Evolutionary conservation across 202 grass and related monocot genomes (phyloP), one percentile per base, ranked within the genome.

Genomic region (Setaria viridis): DNA sequence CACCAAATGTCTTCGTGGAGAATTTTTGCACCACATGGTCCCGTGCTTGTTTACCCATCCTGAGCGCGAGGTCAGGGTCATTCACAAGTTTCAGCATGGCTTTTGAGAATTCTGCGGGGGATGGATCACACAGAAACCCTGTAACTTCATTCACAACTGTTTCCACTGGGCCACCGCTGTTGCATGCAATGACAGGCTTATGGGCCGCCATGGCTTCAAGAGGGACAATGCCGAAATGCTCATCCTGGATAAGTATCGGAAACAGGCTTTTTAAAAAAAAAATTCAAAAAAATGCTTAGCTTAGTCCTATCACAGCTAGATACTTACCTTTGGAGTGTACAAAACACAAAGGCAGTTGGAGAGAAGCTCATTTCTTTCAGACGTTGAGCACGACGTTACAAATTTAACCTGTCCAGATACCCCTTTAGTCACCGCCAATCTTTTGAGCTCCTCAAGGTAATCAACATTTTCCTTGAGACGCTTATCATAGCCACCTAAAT

Each of bases 161-260:
- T 81, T 99, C 96, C 59, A 96, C 87, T 60, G 96, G 91, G 2
- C 96, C 96, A 19, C 96, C 93, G 9, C 93, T 94, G 76, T 94
- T 94, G 88, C 96, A 99, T 53, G 93, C 96, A 72, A 99, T 96
- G 80, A 99, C 93, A 13, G 93, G 93, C 72, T 99, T 99, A 65
- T 91, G 67, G 29, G 93, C 88, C 0, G 93, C 96, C 96, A 99
- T 99, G 11, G 96, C 93, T 92, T 99, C 96, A 29, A 99, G 82
- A 69, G 96, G 96, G 70, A 99, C 96, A 73, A 99, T 99, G 53
- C 96, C 96, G 11, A 99, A 99, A 90, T 99, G 96, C 64, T 99
- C 93, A 21, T 94, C 91, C 96, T 99, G 74, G 63, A 78, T 84
- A 41, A 80, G 53, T 70, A 67, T 56, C 37, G 57, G 39, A 57